phyloP scores from a whole-genome alignment of 495 filamentous ascomycete genomes.

The Aspergillus steynii region DNA sequence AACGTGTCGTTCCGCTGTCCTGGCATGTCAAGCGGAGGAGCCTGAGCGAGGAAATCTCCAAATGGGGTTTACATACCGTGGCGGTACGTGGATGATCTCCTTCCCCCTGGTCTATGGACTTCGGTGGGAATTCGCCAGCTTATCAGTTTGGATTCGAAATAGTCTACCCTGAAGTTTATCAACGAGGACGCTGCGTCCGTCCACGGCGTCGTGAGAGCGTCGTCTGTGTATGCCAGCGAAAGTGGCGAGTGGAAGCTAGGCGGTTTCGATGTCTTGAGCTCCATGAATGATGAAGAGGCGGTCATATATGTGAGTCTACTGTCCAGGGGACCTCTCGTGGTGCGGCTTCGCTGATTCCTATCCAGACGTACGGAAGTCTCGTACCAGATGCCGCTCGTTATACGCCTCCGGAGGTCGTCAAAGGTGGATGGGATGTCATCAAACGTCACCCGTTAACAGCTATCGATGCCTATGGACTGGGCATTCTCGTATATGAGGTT shows the following conservation, averaged over 20 bases:
- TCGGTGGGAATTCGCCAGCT: background rate
- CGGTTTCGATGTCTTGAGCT: conserved; percentile 91
- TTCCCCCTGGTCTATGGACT: background rate
- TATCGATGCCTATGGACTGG: conserved; percentile 84
- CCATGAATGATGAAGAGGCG: conserved; percentile 91
- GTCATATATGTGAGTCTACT: conserved; percentile 75
- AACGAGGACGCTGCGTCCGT: conserved; percentile 90
- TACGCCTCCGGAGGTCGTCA: conserved; percentile 81
- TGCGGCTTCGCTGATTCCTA: background rate
- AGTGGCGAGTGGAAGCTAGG: conserved; percentile 98
- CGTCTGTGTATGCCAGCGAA: conserved; percentile 87
- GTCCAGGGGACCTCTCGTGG: background rate
- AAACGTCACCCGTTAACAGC: conserved; percentile 80
- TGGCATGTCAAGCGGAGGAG: conserved; percentile 87
- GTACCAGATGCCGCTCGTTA: conserved; percentile 81
- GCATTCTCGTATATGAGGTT: conserved; percentile 80
- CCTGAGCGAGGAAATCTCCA: conserved; percentile 82
- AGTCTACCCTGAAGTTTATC: conserved; percentile 93
- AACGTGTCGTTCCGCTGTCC: conserved; percentile 77
- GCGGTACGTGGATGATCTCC: conserved; percentile 54
- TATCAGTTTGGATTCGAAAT: conserved; percentile 10
- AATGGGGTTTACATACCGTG: conserved; percentile 89
- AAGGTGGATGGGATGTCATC: conserved; percentile 82
- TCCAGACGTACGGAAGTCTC: conserved; percentile 78
- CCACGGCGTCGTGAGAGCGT: conserved; percentile 80